A percentile compares a stretch with the other conserved stretches of the same genome.
These are phyloP conservation scores for Teratosphaeria viscida DNA, from an alignment of 2,329 filamentous ascomycete genomes.

Conservation along the genomic window DNA sequence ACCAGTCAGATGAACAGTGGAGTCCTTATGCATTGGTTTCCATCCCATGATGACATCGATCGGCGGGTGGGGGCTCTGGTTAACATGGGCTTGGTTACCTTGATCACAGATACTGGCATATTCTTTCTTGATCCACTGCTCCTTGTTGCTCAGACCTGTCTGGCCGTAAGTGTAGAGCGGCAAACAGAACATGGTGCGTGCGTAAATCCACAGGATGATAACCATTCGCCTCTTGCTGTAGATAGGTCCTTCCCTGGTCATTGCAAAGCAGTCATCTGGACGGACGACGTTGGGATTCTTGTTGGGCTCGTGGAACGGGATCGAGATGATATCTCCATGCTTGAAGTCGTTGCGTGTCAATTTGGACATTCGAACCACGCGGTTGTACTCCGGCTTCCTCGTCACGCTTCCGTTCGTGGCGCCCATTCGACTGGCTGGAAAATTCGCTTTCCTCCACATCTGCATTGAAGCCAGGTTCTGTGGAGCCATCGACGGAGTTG, in stretches of 20 bases:
- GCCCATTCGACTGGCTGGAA: not conserved
- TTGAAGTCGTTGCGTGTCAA: conserved; percentile 6
- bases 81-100: not conserved
- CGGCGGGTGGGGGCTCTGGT: conserved; percentile 2
- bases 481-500: conserved; percentile 1
- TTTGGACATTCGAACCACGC: conserved; percentile 2
- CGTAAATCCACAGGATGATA: conserved; percentile 8
- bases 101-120: conserved; percentile 6
- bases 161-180: conserved; percentile 6
- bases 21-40: conserved; percentile 1
- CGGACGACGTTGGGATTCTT: conserved; percentile 7
- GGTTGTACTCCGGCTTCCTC: not conserved
- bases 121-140: conserved; percentile 2
- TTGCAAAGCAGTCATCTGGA: not conserved
- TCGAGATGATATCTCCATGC: conserved; percentile 9
- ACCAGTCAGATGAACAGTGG: conserved; percentile 6
- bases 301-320: conserved; percentile 10
- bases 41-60: not conserved
- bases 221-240: conserved; percentile 13
- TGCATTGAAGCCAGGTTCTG: conserved; percentile 1
- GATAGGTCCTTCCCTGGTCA: conserved; percentile 5
- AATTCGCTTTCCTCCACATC: not conserved
- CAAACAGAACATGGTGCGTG: conserved; percentile 8
- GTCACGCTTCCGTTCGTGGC: not conserved
- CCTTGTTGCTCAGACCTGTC: conserved; percentile 1